Evolutionary conservation across 331 rosid genomes (phyloP).

Genomic region (Cydonia oblonga): DNA sequence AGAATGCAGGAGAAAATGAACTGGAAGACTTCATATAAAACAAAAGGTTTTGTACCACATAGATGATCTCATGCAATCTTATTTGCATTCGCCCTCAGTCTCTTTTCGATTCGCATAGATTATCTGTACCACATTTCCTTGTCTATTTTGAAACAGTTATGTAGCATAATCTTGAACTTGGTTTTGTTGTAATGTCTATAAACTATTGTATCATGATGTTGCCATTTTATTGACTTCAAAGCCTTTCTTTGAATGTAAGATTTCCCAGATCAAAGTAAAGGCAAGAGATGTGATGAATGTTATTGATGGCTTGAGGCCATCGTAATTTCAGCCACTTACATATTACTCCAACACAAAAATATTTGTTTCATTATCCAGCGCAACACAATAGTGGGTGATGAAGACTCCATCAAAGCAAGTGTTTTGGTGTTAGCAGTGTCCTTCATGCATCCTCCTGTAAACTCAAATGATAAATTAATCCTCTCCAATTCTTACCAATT

Average conservation of each 20-base stretch:
- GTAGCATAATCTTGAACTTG: constrained; percentile 37
- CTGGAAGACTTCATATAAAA: no score
- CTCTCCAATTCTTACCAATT: no score
- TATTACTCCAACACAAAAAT: no score
- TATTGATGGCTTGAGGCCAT: constrained; percentile 13
- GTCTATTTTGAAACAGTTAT: constrained; percentile 11
- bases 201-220: constrained; percentile 21
- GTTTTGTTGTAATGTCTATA: constrained; percentile 20
- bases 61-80: constrained; percentile 4
- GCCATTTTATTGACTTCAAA: constrained; percentile 20
- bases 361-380: no score
- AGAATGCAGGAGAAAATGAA: no score
- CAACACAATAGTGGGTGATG: no score
- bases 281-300: constrained; percentile 8
- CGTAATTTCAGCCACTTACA: background rate
- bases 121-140: constrained; percentile 30
- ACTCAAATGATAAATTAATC: no score
- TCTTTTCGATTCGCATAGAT: constrained; percentile 18
- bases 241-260: constrained; percentile 12
- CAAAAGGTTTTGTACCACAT: no score
- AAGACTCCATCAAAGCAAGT: no score
- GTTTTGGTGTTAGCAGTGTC: no score
- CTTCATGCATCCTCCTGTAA: no score
- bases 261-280: constrained; percentile 20
- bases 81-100: constrained; percentile 24